Percentiles rank a stretch among this genome's conserved stretches.
These are phyloP conservation scores for Dalbergia oliveri DNA, from an alignment of 306 rosid genomes.

Conservation along the genomic window DNA sequence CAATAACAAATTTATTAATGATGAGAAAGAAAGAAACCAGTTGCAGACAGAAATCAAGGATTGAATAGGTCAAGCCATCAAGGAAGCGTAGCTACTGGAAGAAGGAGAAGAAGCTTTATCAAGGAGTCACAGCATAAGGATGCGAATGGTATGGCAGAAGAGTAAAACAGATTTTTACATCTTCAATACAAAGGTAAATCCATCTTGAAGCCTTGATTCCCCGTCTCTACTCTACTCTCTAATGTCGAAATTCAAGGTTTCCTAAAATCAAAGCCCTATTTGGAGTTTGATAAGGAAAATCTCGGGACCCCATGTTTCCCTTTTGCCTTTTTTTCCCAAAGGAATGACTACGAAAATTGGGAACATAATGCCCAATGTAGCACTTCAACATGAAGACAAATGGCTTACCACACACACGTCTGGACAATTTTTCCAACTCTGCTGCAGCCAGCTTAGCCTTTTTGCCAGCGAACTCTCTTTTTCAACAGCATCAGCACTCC, in stretches of 20 bases:
- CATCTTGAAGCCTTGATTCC: conserved; percentile 7
- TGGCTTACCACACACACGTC: conserved; percentile 82
- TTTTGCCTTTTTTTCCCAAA: conserved; percentile 2
- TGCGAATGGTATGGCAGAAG: background rate
- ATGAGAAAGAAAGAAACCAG: background rate
- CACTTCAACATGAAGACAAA: conserved; percentile 28
- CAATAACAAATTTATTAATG: too few species aligned
- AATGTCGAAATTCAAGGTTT: too few species aligned
- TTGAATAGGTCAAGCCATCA: background rate
- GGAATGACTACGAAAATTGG: conserved; percentile 12
- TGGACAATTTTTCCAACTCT: conserved; percentile 84
- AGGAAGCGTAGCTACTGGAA: background rate
- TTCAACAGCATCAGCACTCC: conserved; percentile 86
- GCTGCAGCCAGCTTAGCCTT: conserved; percentile 99
- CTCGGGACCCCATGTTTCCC: conserved; percentile 34
- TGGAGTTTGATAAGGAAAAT: conserved; percentile 32
- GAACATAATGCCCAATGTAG: conserved; percentile 5
- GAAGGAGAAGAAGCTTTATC: background rate
- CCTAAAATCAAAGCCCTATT: background rate
- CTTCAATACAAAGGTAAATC: background rate
- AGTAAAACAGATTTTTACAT: background rate
- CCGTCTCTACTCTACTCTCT: too few species aligned
- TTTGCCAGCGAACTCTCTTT: conserved; percentile 90
- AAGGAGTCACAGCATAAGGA: background rate
- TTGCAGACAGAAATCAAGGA: background rate